Evolutionary conservation across 1,284 basidiomycete species (phyloP), one percentile per base, ranked within the genome.

Genomic region (Anthracocystis panici-leucophaei): DNA sequence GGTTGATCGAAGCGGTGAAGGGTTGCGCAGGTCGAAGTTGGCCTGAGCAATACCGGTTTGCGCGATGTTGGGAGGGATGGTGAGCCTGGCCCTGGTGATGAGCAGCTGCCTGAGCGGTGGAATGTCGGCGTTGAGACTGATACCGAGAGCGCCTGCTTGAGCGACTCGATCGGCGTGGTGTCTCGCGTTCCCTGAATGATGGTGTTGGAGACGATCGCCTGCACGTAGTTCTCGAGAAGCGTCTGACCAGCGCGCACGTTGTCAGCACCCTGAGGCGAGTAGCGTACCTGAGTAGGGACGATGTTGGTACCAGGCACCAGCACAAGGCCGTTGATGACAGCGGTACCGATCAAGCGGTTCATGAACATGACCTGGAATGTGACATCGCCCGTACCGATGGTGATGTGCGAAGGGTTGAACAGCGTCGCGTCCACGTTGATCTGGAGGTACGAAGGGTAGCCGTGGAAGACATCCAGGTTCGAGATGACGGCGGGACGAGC

Each of bases 1-100:
- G 83, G 82, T 91, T 92, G 83, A 93, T 90, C 77, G 89, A 90
- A 12, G 92, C 91, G 0, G 91, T 92, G 86, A 93, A 93, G 2
- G 91, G 79, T 93, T 93, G 16, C 86, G 86, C 48, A 93, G 87
- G 1, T 86, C 74, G 64, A 84, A 82, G 21, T 74, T 72, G 29
- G 75, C 75, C 56, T 68, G 58, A 5, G 81, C 82, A 16, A 66
- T 62, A 49, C 70, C 52, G 11, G 75, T 81, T 64, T 82, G 75
- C 9, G 78, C 82, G 56, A 86, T 85, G 73, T 85, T 71, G 54
- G 76, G 77, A 18, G 85, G 85, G 65, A 86, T 82, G n/a, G 58
- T 69, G 20, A 86, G 74, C 20, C 63, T 57, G 16, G 85, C 77
- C 49, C 75, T 57, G 12, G 86, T 87, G 78, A 93, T 90, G 64